phyloP scores from a whole-genome alignment of 1,139 yeast species.

The Lodderomyces beijingensis region DNA sequence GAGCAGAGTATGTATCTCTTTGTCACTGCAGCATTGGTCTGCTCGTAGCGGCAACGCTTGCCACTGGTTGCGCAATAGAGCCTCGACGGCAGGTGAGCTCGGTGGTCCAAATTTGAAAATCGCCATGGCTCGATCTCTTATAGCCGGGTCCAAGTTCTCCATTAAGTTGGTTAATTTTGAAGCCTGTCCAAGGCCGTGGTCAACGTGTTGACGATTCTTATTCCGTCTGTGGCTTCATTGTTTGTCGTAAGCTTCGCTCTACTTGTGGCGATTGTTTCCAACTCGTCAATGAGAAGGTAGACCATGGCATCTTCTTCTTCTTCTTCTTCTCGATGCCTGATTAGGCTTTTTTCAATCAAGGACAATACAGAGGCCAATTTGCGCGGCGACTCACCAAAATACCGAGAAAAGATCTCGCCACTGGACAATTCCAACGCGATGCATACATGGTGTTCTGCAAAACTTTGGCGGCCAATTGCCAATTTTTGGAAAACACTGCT shows the following conservation, averaged over 20 bases:
- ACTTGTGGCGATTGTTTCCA: conserved; percentile 35
- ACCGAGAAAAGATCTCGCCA: conserved; percentile 33
- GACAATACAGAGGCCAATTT: conserved; percentile 27
- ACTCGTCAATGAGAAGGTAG: conserved; percentile 32
- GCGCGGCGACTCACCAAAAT: conserved; percentile 38
- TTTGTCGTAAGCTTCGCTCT: conserved; percentile 24
- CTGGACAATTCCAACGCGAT: conserved; percentile 30
- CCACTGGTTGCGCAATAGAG: no score
- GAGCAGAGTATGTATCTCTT: no score
- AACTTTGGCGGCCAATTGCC: conserved; percentile 14
- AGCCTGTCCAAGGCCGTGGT: conserved; percentile 30
- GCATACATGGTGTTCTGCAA: conserved; percentile 8
- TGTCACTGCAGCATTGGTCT: no score
- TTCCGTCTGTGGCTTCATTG: conserved; percentile 13
- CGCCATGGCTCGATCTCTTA: no score
- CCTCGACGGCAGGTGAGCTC: no score
- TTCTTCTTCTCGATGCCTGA: no score
- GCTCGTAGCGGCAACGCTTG: no score
- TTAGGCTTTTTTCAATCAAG: conserved; percentile 20
- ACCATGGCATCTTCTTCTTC: conserved; percentile 16
- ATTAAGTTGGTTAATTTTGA: no score
- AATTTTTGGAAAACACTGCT: conserved; percentile 33
- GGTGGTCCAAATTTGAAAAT: no score
- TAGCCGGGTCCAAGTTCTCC: no score
- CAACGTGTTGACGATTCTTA: conserved; percentile 34